Conservation (phyloP, 169 alveolate species). For the Sarcocystis neurona region DNA sequence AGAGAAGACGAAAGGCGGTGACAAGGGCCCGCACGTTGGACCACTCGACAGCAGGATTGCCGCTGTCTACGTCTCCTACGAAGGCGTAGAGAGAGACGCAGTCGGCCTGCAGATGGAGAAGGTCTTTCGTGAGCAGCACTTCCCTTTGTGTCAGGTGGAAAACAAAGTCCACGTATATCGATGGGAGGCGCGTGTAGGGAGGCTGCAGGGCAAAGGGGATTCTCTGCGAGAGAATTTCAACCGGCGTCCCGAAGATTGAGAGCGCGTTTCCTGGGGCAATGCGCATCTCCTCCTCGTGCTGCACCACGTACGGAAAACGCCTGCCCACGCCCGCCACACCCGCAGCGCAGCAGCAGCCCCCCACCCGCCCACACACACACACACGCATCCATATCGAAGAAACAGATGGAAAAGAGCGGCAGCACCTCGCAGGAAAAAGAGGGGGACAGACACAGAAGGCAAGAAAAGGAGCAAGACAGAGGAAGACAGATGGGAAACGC, state of each 20-base stretch:
- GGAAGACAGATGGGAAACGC: background rate
- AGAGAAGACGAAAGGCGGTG: slow-evolving; percentile 31
- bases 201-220: background rate
- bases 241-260: slow-evolving; percentile 6
- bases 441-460: background rate
- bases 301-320: slow-evolving; percentile 37
- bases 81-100: slow-evolving; percentile 39
- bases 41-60: slow-evolving; percentile 47
- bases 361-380: background rate
- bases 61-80: slow-evolving; percentile 42
- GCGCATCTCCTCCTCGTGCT: slow-evolving; percentile 44
- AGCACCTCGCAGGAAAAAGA: background rate
- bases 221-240: slow-evolving; percentile 20
- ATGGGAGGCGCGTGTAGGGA: background rate
- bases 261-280: background rate
- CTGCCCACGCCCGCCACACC: background rate
- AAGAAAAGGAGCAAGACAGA: background rate
- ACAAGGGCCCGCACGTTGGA: slow-evolving; percentile 2
- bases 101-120: slow-evolving; percentile 21
- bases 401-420: background rate
- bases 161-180: slow-evolving; percentile 17
- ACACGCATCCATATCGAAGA: background rate
- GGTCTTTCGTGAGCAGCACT: slow-evolving; percentile 16
- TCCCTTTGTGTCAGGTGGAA: background rate
- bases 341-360: background rate